phyloP scores from a whole-genome alignment of 2,329 filamentous ascomycete species.

The Nothophoma quercina region DNA sequence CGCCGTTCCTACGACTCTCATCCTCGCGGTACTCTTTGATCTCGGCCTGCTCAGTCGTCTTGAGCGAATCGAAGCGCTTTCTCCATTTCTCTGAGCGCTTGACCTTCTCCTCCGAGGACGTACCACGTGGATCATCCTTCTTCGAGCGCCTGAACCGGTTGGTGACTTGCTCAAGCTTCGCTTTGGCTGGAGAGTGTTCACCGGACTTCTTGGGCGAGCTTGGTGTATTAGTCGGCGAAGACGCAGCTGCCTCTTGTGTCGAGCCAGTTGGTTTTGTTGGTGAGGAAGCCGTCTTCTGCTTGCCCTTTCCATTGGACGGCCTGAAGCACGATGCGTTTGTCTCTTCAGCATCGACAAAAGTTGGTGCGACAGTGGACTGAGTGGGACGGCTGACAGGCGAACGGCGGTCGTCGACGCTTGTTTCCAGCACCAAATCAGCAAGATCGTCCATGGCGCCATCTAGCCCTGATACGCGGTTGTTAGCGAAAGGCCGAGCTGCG shows the following conservation, averaged over 20 bases:
- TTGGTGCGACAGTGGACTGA: neutral
- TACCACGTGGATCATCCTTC: slow-evolving; percentile 45
- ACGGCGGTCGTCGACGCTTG: slow-evolving; percentile 21
- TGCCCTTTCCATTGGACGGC: slow-evolving; percentile 37
- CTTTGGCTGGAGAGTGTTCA: slow-evolving; percentile 54
- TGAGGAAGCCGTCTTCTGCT: slow-evolving; percentile 39
- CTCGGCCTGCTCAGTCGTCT: slow-evolving; percentile 37
- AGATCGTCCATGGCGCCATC: slow-evolving; percentile 52
- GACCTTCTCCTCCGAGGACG: slow-evolving; percentile 49
- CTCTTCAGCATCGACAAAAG: slow-evolving; percentile 26
- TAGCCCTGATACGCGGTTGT: slow-evolving; percentile 42
- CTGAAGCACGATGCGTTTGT: slow-evolving; percentile 43
- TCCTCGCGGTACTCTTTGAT: slow-evolving; percentile 32
- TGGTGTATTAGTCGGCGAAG: slow-evolving; percentile 35
- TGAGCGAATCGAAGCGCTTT: slow-evolving; percentile 45
- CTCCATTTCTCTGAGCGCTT: slow-evolving; percentile 48
- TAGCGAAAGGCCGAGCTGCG: slow-evolving; percentile 29
- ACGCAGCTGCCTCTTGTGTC: slow-evolving; percentile 23
- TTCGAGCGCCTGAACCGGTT: slow-evolving; percentile 53
- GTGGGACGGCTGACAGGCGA: slow-evolving; percentile 14
- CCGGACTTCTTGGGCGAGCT: slow-evolving; percentile 47
- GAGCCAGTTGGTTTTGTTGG: slow-evolving; percentile 29
- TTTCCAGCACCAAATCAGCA: slow-evolving; percentile 37
- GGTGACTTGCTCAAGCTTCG: slow-evolving; percentile 56
- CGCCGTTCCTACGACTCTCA: slow-evolving; percentile 12